Percentiles rank a stretch among this genome's conserved stretches.
Evolutionary conservation across 495 filamentous ascomycete genomes (phyloP).

Genomic region (Rusavskia elegans): DNA sequence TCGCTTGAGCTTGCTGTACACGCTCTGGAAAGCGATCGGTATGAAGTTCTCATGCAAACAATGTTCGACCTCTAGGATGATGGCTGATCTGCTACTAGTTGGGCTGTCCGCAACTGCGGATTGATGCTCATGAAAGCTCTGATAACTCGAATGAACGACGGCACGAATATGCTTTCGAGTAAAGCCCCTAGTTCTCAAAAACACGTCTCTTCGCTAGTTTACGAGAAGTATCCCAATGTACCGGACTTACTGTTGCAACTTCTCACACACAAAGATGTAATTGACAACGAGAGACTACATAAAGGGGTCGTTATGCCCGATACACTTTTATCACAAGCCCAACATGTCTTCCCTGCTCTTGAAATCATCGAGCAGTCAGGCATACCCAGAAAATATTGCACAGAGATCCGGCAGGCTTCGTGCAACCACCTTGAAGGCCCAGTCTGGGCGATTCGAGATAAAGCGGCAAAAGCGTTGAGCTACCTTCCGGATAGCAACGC

Average conservation of each 20-base stretch:
- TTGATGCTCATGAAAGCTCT: conserved; percentile 76
- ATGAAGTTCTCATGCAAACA: conserved; percentile 8
- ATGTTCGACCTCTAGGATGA: background rate
- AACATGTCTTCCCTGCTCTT: conserved; percentile 54
- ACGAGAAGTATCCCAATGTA: conserved; percentile 57
- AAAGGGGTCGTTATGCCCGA: conserved; percentile 25
- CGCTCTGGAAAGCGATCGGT: conserved; percentile 51
- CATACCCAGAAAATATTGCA: conserved; percentile 20
- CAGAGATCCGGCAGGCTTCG: conserved; percentile 31
- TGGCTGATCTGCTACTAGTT: conserved; percentile 31
- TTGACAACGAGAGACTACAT: conserved; percentile 19
- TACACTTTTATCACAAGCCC: conserved; percentile 10
- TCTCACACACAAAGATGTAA: conserved; percentile 29
- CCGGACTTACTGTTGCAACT: conserved; percentile 51
- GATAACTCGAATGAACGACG: conserved; percentile 37
- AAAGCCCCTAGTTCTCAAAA: conserved; percentile 8
- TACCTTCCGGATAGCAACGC: conserved; percentile 39
- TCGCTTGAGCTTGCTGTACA: conserved; percentile 57
- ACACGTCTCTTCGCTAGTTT: conserved; percentile 13
- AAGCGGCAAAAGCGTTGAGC: conserved; percentile 66
- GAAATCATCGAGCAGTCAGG: conserved; percentile 51
- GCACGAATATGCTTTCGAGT: conserved; percentile 8
- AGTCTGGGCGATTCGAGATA: conserved; percentile 81
- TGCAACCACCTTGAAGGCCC: conserved; percentile 46
- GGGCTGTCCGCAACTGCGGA: conserved; percentile 87